phyloP scores from a whole-genome alignment of 495 filamentous ascomycete species.

The Neurospora sp. region DNA sequence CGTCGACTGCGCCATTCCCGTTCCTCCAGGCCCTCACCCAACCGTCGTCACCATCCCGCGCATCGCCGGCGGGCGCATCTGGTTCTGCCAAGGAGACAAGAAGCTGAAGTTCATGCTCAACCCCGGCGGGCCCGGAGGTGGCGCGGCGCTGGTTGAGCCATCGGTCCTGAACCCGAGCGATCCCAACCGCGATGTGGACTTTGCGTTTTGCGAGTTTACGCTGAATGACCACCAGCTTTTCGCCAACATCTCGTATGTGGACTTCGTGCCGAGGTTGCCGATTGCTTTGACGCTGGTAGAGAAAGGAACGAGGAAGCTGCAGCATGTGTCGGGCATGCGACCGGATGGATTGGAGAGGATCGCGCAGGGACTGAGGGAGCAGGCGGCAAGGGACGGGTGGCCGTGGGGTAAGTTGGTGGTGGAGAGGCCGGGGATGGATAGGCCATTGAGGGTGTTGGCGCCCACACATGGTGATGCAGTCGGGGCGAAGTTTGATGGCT shows the following conservation, averaged over 20 bases:
- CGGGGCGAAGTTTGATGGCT: conserved; percentile 48
- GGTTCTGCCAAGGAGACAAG: conserved; percentile 48
- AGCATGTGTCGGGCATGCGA: conserved; percentile 52
- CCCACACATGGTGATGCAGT: conserved; percentile 55
- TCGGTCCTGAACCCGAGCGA: conserved; percentile 62
- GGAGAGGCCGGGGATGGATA: conserved; percentile 31
- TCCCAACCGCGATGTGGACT: conserved; percentile 52
- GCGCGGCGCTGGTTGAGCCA: conserved; percentile 62
- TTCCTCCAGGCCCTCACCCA: conserved; percentile 41
- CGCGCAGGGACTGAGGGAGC: conserved; percentile 41
- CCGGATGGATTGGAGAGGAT: conserved; percentile 50
- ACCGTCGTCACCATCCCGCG: conserved; percentile 57
- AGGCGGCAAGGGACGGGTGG: conserved; percentile 43
- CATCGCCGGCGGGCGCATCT: conserved; percentile 58
- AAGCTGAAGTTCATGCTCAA: conserved; percentile 64
- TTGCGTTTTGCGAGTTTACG: conserved; percentile 71
- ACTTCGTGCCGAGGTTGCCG: conserved; percentile 58
- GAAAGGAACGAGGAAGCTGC: conserved; percentile 32
- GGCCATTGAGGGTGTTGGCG: conserved; percentile 45
- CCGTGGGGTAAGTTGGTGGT: conserved; percentile 64
- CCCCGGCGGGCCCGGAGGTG: conserved; percentile 34
- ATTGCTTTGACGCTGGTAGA: conserved; percentile 52
- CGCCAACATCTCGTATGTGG: conserved; percentile 70
- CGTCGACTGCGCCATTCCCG: conserved; percentile 54
- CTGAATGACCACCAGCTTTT: conserved; percentile 59